Base-by-base conservation (phyloP, 1,284 basidiomycete species). In the Fomitopsis schrenkii region DNA sequence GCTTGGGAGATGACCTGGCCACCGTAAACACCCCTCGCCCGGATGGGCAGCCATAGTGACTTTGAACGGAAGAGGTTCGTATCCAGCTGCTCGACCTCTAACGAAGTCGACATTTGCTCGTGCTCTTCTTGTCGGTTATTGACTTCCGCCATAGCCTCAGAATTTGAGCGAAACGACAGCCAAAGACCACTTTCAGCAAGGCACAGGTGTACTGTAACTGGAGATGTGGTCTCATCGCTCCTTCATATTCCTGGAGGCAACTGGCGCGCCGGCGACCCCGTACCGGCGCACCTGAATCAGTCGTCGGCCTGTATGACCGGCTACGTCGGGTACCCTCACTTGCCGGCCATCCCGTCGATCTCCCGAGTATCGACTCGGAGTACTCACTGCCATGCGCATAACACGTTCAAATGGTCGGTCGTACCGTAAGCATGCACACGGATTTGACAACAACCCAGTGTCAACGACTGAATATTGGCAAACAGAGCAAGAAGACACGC, bases 1-100 rank as follows among this genome's bases (percentile, higher is more conserved):
- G 92, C 91, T 70, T 95, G 94, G 9, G 90, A 94, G 66, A 97
- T 94, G 62, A 96, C 94, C 72, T 93, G 91, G 65, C 94, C 95
- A 59, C 95, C 94, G 68, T 94, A 96, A 5, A 94, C 93, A 28
- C 94, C 93, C 62, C 93, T 81, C 19, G 84, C 83, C 19, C 82
- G 79, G 10, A 75, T 72, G 0, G 92, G 93, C 15, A 86, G 65
- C 82, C 85, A 91, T 1, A 95, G 79, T 1, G 84, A 84, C 67
- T 85, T 88, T 0, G 90, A 92, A 38, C 89, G 84, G 72, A 87
- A 94, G 55, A 93, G 74, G 70, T 90, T 88, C 50, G 80, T 77
- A 66, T 93, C 92, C n/a, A 94, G 79, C 63, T 84, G 80, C 70
- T 94, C 91, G n/a, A 94, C 83, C 63, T 92, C 88, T 2, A 93